Evolutionary conservation across 2,329 filamentous ascomycete species (phyloP).

Genomic region (Aschersonia sp.): DNA sequence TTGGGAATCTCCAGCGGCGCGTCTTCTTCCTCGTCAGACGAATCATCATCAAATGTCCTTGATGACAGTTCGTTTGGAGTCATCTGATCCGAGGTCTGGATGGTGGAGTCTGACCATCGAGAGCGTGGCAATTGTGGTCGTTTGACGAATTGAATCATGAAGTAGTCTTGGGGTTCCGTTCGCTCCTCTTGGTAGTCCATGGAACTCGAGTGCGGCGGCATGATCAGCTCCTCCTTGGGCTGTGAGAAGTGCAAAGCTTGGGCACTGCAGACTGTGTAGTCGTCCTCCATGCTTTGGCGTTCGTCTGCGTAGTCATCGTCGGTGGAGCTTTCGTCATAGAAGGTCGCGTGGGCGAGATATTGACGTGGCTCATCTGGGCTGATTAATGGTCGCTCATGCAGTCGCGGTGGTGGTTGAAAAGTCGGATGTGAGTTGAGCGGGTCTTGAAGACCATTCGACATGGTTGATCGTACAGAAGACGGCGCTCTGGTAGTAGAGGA

Average conservation of each 20-base stretch:
- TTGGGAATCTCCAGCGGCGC: slow-evolving; percentile 14
- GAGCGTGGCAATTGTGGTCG: slow-evolving; percentile 19
- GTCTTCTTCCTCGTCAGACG: slow-evolving; percentile 8
- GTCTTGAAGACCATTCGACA: slow-evolving; percentile 13
- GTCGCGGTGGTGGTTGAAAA: slow-evolving; percentile 20
- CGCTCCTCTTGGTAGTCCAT: slow-evolving; percentile 9
- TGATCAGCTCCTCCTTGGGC: slow-evolving; percentile 13
- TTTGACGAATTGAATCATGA: slow-evolving; percentile 14
- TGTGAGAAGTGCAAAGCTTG: slow-evolving; percentile 3
- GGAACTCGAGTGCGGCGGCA: slow-evolving; percentile 15
- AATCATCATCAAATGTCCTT: slow-evolving; percentile 6
- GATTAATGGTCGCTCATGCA: slow-evolving; percentile 21
- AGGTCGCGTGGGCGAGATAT: slow-evolving; percentile 10
- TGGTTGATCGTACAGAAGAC: slow-evolving; percentile 9
- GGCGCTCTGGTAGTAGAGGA: slow-evolving; percentile 13
- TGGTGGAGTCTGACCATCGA: slow-evolving; percentile 28
- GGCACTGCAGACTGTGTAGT: slow-evolving; percentile 5
- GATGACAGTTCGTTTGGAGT: slow-evolving; percentile 8
- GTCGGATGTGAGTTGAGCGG: slow-evolving; percentile 20
- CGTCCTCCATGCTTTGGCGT: slow-evolving; percentile 10
- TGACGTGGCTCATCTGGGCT: slow-evolving; percentile 8
- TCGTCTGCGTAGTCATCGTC: slow-evolving; percentile 12
- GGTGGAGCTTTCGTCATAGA: slow-evolving; percentile 13
- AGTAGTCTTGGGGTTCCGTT: slow-evolving; percentile 18
- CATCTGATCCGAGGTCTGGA: slow-evolving; percentile 14